Conservation (phyloP, 2,329 filamentous ascomycete genomes). For the Gliomastix tumulicola region DNA sequence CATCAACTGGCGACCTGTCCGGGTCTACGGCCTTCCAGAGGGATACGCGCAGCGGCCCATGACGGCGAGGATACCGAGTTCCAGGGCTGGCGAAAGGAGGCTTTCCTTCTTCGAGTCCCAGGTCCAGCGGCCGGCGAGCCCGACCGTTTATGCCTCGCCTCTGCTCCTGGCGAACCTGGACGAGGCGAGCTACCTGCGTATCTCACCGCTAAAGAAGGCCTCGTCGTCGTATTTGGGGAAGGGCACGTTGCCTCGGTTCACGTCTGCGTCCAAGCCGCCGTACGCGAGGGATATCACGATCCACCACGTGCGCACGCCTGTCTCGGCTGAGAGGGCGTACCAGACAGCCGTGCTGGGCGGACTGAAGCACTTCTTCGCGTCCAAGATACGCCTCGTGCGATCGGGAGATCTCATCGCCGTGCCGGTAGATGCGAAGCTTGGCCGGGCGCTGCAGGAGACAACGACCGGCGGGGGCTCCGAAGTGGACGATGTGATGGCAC, state of each 20-base stretch:
- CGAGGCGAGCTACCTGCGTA: conserved; percentile 67
- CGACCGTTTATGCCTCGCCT: conserved; percentile 71
- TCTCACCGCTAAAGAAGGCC: conserved; percentile 60
- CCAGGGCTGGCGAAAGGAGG: conserved; percentile 42
- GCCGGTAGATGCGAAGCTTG: conserved; percentile 79
- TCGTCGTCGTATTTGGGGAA: conserved; percentile 39
- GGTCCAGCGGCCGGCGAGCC: conserved; percentile 50
- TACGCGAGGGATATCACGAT: conserved; percentile 73
- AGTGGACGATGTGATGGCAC: conserved; percentile 63
- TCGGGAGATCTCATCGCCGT: conserved; percentile 85
- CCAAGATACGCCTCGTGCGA: conserved; percentile 73
- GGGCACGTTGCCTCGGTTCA: conserved; percentile 48
- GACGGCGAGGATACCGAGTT: conserved; percentile 52
- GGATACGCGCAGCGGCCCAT: conserved; percentile 56
- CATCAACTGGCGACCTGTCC: conserved; percentile 70
- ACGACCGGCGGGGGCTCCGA: conserved; percentile 48
- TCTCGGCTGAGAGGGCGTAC: conserved; percentile 77
- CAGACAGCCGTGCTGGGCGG: conserved; percentile 83
- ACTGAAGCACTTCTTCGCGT: conserved; percentile 82
- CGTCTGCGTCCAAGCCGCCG: conserved; percentile 47
- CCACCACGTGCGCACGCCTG: conserved; percentile 80
- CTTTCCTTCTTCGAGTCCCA: conserved; percentile 64
- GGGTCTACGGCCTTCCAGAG: conserved; percentile 84
- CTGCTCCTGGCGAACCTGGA: conserved; percentile 82
- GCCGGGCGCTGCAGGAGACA: conserved; percentile 73